Conservation (phyloP, 306 rosid species). For the Echinosophora koreensis region DNA sequence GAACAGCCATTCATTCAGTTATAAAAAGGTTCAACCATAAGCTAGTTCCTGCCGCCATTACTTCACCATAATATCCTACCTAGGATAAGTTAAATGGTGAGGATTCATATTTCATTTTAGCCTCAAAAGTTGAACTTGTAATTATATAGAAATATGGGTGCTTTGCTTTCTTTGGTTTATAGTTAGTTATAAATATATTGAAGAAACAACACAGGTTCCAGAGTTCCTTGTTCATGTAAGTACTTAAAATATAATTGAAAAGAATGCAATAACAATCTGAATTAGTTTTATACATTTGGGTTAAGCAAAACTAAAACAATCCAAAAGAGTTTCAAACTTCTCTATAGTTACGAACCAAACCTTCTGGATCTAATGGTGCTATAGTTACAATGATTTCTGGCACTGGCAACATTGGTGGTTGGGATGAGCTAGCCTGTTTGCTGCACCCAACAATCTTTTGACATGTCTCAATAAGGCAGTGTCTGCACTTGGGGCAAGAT, state of each 20-base stretch:
- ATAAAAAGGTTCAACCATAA: background rate
- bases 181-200: background rate
- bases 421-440: conserved; percentile 53
- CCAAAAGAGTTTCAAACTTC: conserved; percentile 41
- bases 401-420: conserved; percentile 35
- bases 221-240: conserved; percentile 11
- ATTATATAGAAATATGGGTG: too few relatives aligned
- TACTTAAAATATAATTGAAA: conserved; percentile 24
- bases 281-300: conserved; percentile 42
- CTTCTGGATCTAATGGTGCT: conserved; percentile 70
- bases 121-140: too few relatives aligned
- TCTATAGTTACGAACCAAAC: conserved; percentile 61
- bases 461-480: conserved; percentile 78
- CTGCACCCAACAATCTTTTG: conserved; percentile 71
- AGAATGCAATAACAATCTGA: conserved; percentile 40
- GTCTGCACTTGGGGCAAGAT: conserved; percentile 93
- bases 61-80: conserved; percentile 19
- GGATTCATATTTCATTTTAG: background rate
- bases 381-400: conserved; percentile 58
- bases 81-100: background rate
- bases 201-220: background rate
- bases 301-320: background rate
- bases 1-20: too few relatives aligned
- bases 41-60: conserved; percentile 26
- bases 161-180: too few relatives aligned